Evolutionary conservation across 2,329 filamentous ascomycete genomes (phyloP), one percentile per base, ranked within the genome.

Genomic region (Penicillium sp.): DNA sequence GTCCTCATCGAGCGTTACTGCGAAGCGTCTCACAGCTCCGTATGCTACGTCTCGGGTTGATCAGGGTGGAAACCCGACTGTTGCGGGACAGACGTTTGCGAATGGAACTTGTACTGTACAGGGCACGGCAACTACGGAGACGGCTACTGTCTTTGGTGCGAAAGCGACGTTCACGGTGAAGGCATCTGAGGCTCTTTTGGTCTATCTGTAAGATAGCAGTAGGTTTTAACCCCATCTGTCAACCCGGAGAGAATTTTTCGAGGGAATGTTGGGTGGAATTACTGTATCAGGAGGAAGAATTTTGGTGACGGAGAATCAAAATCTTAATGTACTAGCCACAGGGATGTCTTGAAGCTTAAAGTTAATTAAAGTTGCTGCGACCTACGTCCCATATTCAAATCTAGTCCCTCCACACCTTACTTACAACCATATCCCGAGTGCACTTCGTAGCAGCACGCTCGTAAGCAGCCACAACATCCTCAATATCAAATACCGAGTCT

Each of bases 101-200:
- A 76, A 84, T 65, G 80, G 74, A 1, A 80, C 76, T 11, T 85
- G 83, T 68, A 70, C 67, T 4, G 64, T 81, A n/a, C 67, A 67
- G 1, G 82, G 82, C 0, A 71, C 66, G 2, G 80, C 65, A 43
- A 57, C 37, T 19, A 43, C 58, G 14, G 69, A 71, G 57, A 68
- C 53, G 7, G 63, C 22, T 13, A 61, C 52, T 7, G 66, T 66
- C 40, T 57, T 52, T 35, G 65, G 46, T 77, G 72, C 75, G 56
- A 38, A 73, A 45, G 78, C 73, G 1, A 80, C 74, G 0, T 79
- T 82, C 55, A 74, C 71, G 1, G 58, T 84, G 25, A 71, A 70
- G 22, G 82, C 81, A 6, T 79, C 79, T 6, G 82, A 85, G 68
- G 82, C 81, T 5, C 67, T 84, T 58, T 59, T 84, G 52, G 75